Conservation (phyloP, 2,329 filamentous ascomycete genomes). For the Alternaria sp. region DNA sequence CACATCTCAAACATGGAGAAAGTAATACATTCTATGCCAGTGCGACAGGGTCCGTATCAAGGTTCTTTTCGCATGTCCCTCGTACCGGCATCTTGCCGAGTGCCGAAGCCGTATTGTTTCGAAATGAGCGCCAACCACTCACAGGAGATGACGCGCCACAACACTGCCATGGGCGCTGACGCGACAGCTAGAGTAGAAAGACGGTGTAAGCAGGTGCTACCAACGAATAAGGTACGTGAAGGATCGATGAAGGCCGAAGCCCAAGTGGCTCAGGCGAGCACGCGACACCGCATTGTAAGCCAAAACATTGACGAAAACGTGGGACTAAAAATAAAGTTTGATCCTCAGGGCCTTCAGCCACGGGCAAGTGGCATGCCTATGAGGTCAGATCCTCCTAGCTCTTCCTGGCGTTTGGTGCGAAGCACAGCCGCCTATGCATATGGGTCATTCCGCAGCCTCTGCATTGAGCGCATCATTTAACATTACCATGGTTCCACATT, state of each 20-base stretch:
- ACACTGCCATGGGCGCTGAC: slow-evolving; percentile 6
- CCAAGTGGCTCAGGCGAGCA: slow-evolving; percentile 7
- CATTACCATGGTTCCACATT: slow-evolving; percentile 17
- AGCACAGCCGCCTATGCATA: slow-evolving; percentile 23
- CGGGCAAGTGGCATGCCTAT: slow-evolving; percentile 24
- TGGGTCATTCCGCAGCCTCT: slow-evolving; percentile 19
- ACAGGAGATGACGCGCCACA: slow-evolving; percentile 12
- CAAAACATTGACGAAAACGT: slow-evolving; percentile 9
- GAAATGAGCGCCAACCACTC: slow-evolving; percentile 7
- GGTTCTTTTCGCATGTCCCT: slow-evolving; percentile 8
- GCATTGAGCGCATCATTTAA: slow-evolving; percentile 24
- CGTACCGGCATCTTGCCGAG: slow-evolving; percentile 8
- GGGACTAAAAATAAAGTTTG: slow-evolving; percentile 22
- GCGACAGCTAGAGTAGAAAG: neutral
- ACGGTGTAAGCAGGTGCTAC: slow-evolving; percentile 11
- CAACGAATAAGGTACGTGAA: neutral
- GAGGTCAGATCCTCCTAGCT: slow-evolving; percentile 30
- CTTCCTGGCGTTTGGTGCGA: slow-evolving; percentile 17
- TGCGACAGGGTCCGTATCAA: slow-evolving; percentile 12
- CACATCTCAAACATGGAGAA: slow-evolving; percentile 11
- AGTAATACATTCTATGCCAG: slow-evolving; percentile 3
- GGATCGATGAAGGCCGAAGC: slow-evolving; percentile 1
- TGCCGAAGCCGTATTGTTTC: slow-evolving; percentile 9
- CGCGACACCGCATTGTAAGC: slow-evolving; percentile 12
- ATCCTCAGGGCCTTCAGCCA: slow-evolving; percentile 29